Conservation (phyloP, 2,329 filamentous ascomycete genomes). For the Talaromyces marneffei region DNA sequence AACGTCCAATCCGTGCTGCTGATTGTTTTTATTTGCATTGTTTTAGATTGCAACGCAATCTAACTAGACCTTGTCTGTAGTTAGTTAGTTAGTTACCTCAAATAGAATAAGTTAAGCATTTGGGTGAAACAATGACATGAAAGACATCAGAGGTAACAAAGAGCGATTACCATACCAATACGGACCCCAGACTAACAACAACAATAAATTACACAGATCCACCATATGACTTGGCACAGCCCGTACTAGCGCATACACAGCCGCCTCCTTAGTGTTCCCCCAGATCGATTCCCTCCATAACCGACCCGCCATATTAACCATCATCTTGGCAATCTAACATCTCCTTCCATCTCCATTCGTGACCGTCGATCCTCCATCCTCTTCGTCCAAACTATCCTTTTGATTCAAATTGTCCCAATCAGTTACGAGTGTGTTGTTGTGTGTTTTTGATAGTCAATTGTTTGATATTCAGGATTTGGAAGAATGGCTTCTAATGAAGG, state of each 20-base stretch:
- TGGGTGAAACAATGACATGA: background rate
- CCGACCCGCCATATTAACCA: conserved; percentile 1
- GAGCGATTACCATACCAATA: background rate
- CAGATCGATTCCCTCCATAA: background rate
- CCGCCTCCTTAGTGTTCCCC: background rate
- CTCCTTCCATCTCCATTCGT: background rate
- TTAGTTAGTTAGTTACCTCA: no score
- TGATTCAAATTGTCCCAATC: background rate
- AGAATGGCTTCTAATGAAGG: conserved; percentile 6
- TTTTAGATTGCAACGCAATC: background rate
- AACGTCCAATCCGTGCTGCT: background rate
- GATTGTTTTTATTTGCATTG: no score
- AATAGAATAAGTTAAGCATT: background rate
- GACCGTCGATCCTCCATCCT: background rate
- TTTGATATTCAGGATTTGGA: background rate
- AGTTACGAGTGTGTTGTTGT: background rate
- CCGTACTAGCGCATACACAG: background rate
- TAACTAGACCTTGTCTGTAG: background rate
- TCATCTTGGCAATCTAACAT: background rate
- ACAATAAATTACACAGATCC: background rate
- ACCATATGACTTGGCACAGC: background rate
- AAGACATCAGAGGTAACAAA: background rate
- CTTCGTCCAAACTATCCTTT: background rate
- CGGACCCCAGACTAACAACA: background rate
- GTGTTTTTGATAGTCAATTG: background rate